Conservation (phyloP, 805 yeast genomes). For the Candida tammaniensis region DNA sequence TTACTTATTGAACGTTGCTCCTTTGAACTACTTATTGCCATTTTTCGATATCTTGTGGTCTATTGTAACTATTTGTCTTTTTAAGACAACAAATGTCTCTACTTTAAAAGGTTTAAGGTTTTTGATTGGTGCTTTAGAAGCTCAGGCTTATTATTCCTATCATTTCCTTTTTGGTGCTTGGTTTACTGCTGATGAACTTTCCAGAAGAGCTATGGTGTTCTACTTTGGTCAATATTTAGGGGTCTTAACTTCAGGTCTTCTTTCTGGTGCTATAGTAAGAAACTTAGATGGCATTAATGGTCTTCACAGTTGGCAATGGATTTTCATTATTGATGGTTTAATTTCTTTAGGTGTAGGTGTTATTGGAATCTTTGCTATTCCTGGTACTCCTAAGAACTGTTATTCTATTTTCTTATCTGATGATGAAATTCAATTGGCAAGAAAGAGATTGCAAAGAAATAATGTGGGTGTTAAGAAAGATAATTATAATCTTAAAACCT, state of each 20-base stretch:
- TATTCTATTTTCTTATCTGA: conserved; percentile 33
- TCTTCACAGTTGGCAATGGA: conserved; percentile 70
- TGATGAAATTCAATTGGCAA: conserved; percentile 33
- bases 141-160: conserved; percentile 45
- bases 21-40: conserved; percentile 53
- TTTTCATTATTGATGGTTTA: conserved; percentile 62
- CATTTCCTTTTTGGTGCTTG: conserved; percentile 49
- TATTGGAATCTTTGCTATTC: conserved; percentile 52
- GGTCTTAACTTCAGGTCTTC: conserved; percentile 56
- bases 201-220: conserved; percentile 60
- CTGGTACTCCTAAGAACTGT: conserved; percentile 60
- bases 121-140: conserved; percentile 67
- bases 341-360: conserved; percentile 58
- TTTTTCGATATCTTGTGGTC: conserved; percentile 66
- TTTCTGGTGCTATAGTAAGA: conserved; percentile 54
- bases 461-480: conserved; percentile 22
- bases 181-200: conserved; percentile 46
- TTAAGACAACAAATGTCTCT: conserved; percentile 45
- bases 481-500: conserved; percentile 22
- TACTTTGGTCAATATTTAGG: conserved; percentile 65
- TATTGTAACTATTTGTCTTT: conserved; percentile 56
- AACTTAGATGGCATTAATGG: conserved; percentile 51
- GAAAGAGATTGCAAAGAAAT: conserved; percentile 24
- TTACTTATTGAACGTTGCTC: conserved; percentile 53
- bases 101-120: conserved; percentile 63